A percentile compares a stretch with the other conserved stretches of the same genome.
phyloP scores from a whole-genome alignment of 371 early-diverging fungal species.

The Mucor piriformis region DNA sequence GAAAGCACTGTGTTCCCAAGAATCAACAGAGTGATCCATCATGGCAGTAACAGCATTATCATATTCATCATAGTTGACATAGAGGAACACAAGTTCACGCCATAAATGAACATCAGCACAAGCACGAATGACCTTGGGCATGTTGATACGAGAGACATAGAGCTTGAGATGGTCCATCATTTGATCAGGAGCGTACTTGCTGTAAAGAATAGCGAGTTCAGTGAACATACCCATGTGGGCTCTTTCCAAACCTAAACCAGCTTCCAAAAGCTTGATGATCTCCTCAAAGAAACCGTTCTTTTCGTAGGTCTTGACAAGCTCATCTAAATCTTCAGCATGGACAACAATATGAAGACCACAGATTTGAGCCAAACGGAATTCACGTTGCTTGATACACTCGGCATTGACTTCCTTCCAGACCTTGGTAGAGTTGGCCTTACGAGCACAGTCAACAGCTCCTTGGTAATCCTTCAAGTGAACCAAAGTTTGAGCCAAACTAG shows the following conservation, averaged over 20 bases:
- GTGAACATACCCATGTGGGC: conserved; percentile 99
- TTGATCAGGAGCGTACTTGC: conserved; percentile 91
- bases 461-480: conserved; percentile 94
- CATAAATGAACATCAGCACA: conserved; percentile 94
- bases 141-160: conserved; percentile 95
- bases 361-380: conserved; percentile 96
- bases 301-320: conserved; percentile 87
- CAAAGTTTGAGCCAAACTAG: conserved; percentile 91
- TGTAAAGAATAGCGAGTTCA: conserved; percentile 93
- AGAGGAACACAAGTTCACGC: conserved; percentile 96
- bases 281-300: conserved; percentile 87
- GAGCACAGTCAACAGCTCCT: conserved; percentile 96
- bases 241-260: conserved; percentile 92
- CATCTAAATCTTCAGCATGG: conserved; percentile 95
- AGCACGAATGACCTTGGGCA: conserved; percentile 96
- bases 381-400: conserved; percentile 90
- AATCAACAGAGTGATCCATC: conserved; percentile 89
- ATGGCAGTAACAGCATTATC: conserved; percentile 95
- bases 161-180: conserved; percentile 96
- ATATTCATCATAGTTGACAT: conserved; percentile 96
- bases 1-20: conserved; percentile 95
- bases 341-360: conserved; percentile 95
- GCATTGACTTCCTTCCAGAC: conserved; percentile 98
- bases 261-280: conserved; percentile 87
- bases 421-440: conserved; percentile 95